Conservation (phyloP, 257 asterid genomes). For the Salvia miltiorrhiza region DNA sequence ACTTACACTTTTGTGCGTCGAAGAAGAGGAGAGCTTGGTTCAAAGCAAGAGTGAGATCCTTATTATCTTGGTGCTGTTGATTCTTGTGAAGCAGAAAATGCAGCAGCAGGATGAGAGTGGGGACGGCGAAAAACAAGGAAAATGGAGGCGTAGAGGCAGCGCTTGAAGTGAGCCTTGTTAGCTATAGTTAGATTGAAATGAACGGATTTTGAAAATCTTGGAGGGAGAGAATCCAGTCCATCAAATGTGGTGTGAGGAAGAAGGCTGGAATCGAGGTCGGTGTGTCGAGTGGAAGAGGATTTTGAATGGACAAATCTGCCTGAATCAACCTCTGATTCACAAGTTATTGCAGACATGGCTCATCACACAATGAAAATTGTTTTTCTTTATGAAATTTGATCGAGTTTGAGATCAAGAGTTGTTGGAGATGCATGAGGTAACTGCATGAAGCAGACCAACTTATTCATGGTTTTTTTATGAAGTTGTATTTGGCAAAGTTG, state of each 20-base stretch:
- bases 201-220: constrained; percentile 44
- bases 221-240: constrained; percentile 36
- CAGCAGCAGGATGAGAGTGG: constrained; percentile 24
- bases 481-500: constrained; percentile 1
- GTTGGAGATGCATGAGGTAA: constrained; percentile 25
- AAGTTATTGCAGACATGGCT: constrained; percentile 33
- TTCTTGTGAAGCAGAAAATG: constrained; percentile 30
- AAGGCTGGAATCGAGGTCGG: constrained; percentile 40
- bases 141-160: constrained; percentile 21
- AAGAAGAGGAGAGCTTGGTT: constrained; percentile 55
- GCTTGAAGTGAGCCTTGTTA: constrained; percentile 28
- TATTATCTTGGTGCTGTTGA: constrained; percentile 19
- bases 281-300: constrained; percentile 34
- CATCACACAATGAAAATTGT: neutral
- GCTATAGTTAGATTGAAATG: constrained; percentile 38
- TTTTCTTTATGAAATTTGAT: neutral
- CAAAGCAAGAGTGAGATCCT: constrained; percentile 35
- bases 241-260: constrained; percentile 30
- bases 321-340: constrained; percentile 22
- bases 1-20: constrained; percentile 55
- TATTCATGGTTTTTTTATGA: neutral
- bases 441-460: neutral
- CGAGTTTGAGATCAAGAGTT: neutral
- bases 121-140: constrained; percentile 12
- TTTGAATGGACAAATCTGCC: constrained; percentile 29